Percentiles rank a stretch among this genome's conserved stretches.
Evolutionary conservation across 1,284 basidiomycete species (phyloP).

Genomic region (Gastroboletus turbinatus): DNA sequence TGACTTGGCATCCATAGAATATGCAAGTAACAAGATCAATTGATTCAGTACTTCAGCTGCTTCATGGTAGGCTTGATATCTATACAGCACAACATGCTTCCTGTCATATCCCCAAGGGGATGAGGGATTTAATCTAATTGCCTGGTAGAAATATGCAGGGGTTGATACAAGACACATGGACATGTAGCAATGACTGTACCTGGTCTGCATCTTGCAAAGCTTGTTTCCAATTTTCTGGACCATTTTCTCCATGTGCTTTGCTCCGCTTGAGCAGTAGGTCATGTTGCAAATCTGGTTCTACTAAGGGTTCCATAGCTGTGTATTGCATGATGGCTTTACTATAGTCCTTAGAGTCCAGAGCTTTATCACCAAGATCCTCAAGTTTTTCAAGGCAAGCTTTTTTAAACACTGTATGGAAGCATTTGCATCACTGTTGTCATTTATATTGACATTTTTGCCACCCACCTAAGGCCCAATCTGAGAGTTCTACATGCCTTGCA

Average conservation of each 20-base stretch:
- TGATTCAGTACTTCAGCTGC: conserved; percentile 5
- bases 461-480: not conserved
- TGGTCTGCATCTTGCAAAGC: not conserved
- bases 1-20: not conserved
- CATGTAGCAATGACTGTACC: not conserved
- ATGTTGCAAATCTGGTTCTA: not conserved
- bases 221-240: not conserved
- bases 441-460: not conserved
- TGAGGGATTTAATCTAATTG: not conserved
- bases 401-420: not conserved
- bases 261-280: conserved; percentile 5
- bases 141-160: not conserved
- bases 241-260: not conserved
- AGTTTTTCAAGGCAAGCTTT: not conserved
- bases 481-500: not conserved
- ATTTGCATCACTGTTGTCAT: not conserved
- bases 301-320: not conserved
- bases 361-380: not conserved
- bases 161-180: not conserved
- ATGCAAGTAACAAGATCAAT: not conserved
- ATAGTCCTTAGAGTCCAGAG: not conserved
- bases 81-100: not conserved
- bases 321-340: not conserved
- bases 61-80: not conserved
- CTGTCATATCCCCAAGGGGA: not conserved